Conservation (phyloP, 1,284 basidiomycete genomes). For the Cryptococcus sp. region DNA sequence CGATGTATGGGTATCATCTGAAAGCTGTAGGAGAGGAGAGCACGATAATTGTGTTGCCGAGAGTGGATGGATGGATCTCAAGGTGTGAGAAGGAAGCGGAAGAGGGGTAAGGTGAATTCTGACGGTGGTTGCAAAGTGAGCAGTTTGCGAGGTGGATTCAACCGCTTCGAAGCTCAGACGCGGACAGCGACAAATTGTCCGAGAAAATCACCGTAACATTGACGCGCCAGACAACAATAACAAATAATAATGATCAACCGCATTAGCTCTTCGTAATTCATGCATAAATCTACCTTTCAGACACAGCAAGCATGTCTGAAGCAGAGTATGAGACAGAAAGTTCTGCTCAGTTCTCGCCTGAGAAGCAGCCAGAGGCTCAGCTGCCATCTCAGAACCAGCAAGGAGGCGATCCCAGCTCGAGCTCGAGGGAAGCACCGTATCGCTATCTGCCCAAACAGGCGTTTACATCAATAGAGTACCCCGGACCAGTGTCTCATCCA, state of each 20-base stretch:
- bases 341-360: too few relatives aligned
- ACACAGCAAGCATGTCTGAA: not conserved
- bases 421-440: constrained; percentile 51
- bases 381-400: not conserved
- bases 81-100: constrained; percentile 20
- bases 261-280: too few relatives aligned
- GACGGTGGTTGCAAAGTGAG: not conserved
- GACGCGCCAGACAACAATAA: not conserved
- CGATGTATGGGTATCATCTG: constrained; percentile 26
- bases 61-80: constrained; percentile 41
- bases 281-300: not conserved
- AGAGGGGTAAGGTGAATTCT: constrained; percentile 7
- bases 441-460: constrained; percentile 62
- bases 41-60: not conserved
- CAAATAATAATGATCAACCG: not conserved
- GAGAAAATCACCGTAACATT: not conserved
- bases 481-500: constrained; percentile 69
- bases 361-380: not conserved
- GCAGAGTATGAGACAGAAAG: not conserved
- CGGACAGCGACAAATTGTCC: not conserved
- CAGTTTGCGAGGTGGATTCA: too few relatives aligned
- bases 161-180: constrained; percentile 2
- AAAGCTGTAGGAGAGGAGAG: constrained; percentile 25
- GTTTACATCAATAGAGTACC: constrained; percentile 84
- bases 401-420: not conserved